phyloP scores from a whole-genome alignment of 176 grass and related monocot species.

The maize (Zea mays) region DNA sequence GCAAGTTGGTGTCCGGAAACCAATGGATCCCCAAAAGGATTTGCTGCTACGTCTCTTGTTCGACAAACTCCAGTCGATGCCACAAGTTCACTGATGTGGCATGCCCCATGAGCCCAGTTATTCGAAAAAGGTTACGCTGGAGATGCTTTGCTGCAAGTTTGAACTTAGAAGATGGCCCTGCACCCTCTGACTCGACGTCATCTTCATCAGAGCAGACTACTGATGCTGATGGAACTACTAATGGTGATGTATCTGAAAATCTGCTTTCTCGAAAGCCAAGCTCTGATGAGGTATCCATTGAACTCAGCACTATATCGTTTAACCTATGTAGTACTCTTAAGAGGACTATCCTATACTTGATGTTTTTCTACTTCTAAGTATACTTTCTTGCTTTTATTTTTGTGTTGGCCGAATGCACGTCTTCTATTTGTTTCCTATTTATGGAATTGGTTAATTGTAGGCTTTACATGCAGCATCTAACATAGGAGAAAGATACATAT shows the following conservation, averaged over 20 bases:
- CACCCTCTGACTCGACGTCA: conserved; percentile 17
- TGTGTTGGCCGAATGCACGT: neutral
- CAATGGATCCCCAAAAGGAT: conserved; percentile 28
- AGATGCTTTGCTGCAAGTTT: conserved; percentile 55
- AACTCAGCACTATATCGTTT: conserved; percentile 1
- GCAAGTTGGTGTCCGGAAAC: conserved; percentile 17
- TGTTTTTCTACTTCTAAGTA: neutral
- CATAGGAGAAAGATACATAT: neutral
- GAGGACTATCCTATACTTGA: neutral
- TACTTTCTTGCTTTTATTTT: neutral
- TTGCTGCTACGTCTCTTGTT: conserved; percentile 26
- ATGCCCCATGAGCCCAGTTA: conserved; percentile 31
- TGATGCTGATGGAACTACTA: conserved; percentile 30
- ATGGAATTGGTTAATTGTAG: conserved; percentile 3
- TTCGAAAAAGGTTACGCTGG: conserved; percentile 39
- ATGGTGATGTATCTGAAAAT: conserved; percentile 40
- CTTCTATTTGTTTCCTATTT: neutral
- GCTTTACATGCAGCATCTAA: neutral
- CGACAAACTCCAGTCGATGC: conserved; percentile 24
- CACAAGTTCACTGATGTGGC: conserved; percentile 22
- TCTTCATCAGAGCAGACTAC: conserved; percentile 37
- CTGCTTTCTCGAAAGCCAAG: conserved; percentile 39
- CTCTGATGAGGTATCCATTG: conserved; percentile 55
- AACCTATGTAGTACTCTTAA: neutral
- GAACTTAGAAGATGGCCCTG: conserved; percentile 52